Percentiles rank a stretch among this genome's conserved stretches.
These are phyloP conservation scores for Pulveroboletus sp. DNA, from an alignment of 1,284 basidiomycete genomes.

Conservation along the genomic window DNA sequence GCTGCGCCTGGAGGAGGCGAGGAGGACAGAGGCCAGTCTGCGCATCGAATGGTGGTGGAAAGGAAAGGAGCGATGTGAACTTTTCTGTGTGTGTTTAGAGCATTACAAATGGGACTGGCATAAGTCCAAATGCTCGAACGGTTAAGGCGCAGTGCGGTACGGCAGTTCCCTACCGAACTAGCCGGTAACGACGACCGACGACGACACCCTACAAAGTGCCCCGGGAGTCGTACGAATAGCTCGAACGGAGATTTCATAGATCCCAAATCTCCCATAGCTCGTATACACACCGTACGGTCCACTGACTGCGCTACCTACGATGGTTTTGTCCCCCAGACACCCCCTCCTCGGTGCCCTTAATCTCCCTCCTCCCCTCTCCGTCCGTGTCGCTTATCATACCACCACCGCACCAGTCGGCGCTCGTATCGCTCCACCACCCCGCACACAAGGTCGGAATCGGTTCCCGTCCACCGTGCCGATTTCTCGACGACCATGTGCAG, in stretches of 20 bases:
- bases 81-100: constrained; percentile 14
- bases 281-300: background rate
- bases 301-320: no score
- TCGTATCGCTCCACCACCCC: constrained; percentile 59
- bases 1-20: constrained; percentile 39
- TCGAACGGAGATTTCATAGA: background rate
- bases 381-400: constrained; percentile 30
- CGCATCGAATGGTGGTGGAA: constrained; percentile 39
- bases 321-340: constrained; percentile 10
- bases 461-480: constrained; percentile 50
- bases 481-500: constrained; percentile 46
- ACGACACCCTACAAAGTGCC: background rate
- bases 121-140: constrained; percentile 8
- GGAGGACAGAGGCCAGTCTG: constrained; percentile 52
- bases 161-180: constrained; percentile 28
- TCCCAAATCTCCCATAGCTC: background rate
- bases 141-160: constrained; percentile 6
- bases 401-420: constrained; percentile 51
- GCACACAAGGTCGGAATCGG: constrained; percentile 45
- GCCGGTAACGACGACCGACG: constrained; percentile 8
- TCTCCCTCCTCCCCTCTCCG: constrained; percentile 2
- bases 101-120: constrained; percentile 37
- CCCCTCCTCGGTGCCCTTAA: constrained; percentile 8
- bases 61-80: constrained; percentile 17
- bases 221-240: constrained; percentile 3